Base-by-base conservation (phyloP, 2,329 filamentous ascomycete species). In the Delphinella strobiligena region DNA sequence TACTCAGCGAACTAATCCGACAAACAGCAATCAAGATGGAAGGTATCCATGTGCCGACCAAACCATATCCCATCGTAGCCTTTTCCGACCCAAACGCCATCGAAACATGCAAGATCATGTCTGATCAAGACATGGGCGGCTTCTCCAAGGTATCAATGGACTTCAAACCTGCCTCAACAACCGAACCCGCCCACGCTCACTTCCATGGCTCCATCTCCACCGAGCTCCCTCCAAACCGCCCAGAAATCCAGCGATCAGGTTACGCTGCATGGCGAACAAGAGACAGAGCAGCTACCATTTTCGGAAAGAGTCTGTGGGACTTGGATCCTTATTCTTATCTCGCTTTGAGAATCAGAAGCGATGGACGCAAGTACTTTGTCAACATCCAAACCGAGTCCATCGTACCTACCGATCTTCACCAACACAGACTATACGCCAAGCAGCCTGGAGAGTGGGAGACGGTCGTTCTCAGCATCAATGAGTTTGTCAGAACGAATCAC, bases 381-480 rank as follows among this genome's bases (percentile, higher is more conserved):
- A 98, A 98, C 61, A 67, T 98, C 12, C 91, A 96, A 66, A 94
- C 88, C 3, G 89, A 98, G 56, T 84, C 83, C 1, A 80, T 98
- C 40, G 84, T 94, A 35, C 83, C 86, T 9, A 89, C 87, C n/a
- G 91, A 98, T 59, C 70, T 98, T 47, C 91, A 96, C 60, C 91
- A 98, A 59, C 91, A 98, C 61, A 72, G 91, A 36, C 63, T 98
- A 4, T 93, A 86, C 50, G 72, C 81, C 7, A 80, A 79, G 53
- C 74, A 75, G 7, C 79, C 83, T 0, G 87, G 87, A 1, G 73
- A 88, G 52, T 98, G 91, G 91, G 89, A 98, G 69, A 95, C 91
- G 2, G 74, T 95, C n/a, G 61, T 93, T 34, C 81, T 98, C 47
- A 82, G 82, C 46, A 91, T 88, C 73, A 81, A 80, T 51, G 86